phyloP scores from a whole-genome alignment of 192 early-diverging fungal species.

The Paraglomus brasilianum region DNA sequence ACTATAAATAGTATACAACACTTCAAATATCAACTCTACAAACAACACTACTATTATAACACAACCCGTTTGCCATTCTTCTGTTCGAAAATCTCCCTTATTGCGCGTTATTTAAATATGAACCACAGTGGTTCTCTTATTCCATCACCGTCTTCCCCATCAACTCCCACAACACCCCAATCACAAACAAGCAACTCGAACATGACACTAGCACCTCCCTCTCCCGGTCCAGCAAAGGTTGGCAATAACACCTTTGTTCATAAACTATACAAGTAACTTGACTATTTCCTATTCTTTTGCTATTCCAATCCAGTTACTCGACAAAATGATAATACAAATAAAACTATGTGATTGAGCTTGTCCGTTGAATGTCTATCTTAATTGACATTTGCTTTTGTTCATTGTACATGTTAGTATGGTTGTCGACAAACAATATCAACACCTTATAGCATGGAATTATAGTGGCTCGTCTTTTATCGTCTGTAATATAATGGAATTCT shows the following conservation, averaged over 20 bases:
- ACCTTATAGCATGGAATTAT: slow-evolving; percentile 88
- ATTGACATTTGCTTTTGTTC: not conserved
- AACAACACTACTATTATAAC: too few species aligned
- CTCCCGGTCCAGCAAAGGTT: slow-evolving; percentile 41
- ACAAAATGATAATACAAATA: not conserved
- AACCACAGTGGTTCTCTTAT: not conserved
- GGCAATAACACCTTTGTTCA: slow-evolving; percentile 59
- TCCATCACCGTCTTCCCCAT: slow-evolving; percentile 34
- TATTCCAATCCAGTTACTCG: not conserved
- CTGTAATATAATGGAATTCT: slow-evolving; percentile 88
- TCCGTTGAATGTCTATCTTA: not conserved
- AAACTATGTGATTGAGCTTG: not conserved
- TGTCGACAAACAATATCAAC: slow-evolving; percentile 79
- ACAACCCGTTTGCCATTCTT: too few species aligned
- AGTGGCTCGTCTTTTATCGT: slow-evolving; percentile 87
- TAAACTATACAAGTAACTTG: slow-evolving; percentile 54
- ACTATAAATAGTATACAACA: too few species aligned
- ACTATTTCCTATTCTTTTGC: slow-evolving; percentile 1
- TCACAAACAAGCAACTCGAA: slow-evolving; percentile 36
- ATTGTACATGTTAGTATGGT: slow-evolving; percentile 61
- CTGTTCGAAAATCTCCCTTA: too few species aligned
- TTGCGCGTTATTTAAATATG: too few species aligned
- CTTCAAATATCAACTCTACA: too few species aligned
- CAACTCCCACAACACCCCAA: slow-evolving; percentile 41
- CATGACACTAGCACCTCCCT: slow-evolving; percentile 47